Evolutionary conservation across 2,329 filamentous ascomycete genomes (phyloP), one percentile per base, ranked within the genome.

Genomic region (Trichoderma lentiforme): DNA sequence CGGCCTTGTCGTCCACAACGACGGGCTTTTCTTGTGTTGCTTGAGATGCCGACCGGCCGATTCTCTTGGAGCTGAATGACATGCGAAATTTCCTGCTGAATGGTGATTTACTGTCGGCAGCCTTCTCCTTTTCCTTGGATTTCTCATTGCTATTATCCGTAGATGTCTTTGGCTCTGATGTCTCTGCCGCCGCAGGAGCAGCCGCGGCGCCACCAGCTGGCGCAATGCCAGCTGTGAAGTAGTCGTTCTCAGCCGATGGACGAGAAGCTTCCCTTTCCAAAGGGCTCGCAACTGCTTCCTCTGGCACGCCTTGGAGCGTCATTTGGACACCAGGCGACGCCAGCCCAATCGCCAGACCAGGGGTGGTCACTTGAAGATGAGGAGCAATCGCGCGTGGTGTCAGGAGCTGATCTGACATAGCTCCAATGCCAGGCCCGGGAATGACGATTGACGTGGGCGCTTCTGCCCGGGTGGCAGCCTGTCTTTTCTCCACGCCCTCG

Each of bases 41-140:
- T 58, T 81, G 80, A 4, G 91, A 91, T 4, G 87, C 84, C 3
- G 91, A 91, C 18, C 93, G 89, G 14, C 90, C 90, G 15, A 95
- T 86, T 81, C 97, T 97, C 84, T 97, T 98, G 77, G 91, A 92
- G 75, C 91, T 91, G 77, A 95, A 94, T 0, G 91, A 90, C 89
- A 93, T 92, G 62, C 92, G 90, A 81, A 97, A 95, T 82, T 95
- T 96, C 83, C 95, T 96, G 57, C 92, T 90, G 79, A 97, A 97
- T 6, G 93, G 84, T 2, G 85, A 83, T 76, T 93, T 92, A 70
- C 86, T 91, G 24, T 84, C 82, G 34, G 78, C 79, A 14, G 83
- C 80, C 75, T 84, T 85, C 4, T 84, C 82, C 74, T 82, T 83
- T 0, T 85, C 83, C 71, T 84, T 85, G 0, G 85, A 83, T 72